Base-by-base conservation (phyloP, 768 basidiomycete species). In the Atractiella rhizophila region DNA sequence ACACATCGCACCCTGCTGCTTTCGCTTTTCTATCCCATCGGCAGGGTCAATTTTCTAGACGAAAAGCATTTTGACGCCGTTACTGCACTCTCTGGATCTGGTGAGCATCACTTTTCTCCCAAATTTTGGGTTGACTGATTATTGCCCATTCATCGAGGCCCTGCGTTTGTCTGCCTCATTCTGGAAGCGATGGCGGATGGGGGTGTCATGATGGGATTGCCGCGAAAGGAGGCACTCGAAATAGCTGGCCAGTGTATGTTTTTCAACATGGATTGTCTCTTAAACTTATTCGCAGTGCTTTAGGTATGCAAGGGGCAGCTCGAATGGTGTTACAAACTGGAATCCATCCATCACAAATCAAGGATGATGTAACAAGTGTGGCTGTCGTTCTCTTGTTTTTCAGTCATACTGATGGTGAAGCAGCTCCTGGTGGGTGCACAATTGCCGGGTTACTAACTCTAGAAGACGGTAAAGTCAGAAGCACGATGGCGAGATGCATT, bases 131-230 rank as follows among this genome's bases (percentile, higher is more conserved):
- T n/a, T n/a, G n/a, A n/a, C n/a, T n/a, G n/a, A n/a, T n/a, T n/a
- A n/a, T n/a, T n/a, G n/a, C n/a, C n/a, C n/a, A n/a, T n/a, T n/a
- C n/a, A n/a, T n/a, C n/a, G n/a, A n/a, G n/a, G n/a, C n/a, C 91
- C 91, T 28, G 91, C 91, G 0, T 96, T 98, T 59, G 85, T 82
- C 1, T 85, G 82, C 50, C 73, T 96, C 36, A 82, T 96, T 53
- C 66, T 98, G 48, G 91, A 98, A 59, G 88, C 91, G 0, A 91
- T 98, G 85, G 76, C 83, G 1, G 91, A 96, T 57, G 91, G 91
- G 21, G 91, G 85, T 32, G 91, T 96, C 34, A 96, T 98, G 88
- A 96, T 96, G 91, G 91, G 91, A 24, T 62, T 98, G 38, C 91
- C 91, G 3, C 66, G 91, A 46, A 70, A 73, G 2, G 91, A 94